Evolutionary conservation across 2,329 filamentous ascomycete species (phyloP).

Genomic region (Colletotrichum caudatum): DNA sequence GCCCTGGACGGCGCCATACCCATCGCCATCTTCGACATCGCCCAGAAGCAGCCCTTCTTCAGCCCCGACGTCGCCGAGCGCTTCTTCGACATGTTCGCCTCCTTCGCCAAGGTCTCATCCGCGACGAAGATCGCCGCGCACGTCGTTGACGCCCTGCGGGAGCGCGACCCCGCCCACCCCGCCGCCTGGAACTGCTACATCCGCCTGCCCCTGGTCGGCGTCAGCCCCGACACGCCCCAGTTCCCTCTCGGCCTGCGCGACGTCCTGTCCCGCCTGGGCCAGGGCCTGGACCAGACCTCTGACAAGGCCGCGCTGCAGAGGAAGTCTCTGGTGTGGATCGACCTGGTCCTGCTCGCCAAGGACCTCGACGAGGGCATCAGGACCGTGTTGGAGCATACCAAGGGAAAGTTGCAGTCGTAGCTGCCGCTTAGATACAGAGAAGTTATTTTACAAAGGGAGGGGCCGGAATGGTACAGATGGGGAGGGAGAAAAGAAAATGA

Average conservation of each 20-base stretch:
- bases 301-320: conserved; percentile 60
- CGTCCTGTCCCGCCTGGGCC: conserved; percentile 72
- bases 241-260: conserved; percentile 80
- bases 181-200: conserved; percentile 78
- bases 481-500: background rate
- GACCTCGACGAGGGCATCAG: conserved; percentile 68
- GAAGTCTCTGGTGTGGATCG: conserved; percentile 67
- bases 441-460: conserved; percentile 9
- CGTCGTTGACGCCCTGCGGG: conserved; percentile 74
- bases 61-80: conserved; percentile 73
- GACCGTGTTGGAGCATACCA: conserved; percentile 67
- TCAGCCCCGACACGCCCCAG: conserved; percentile 71
- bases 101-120: conserved; percentile 75
- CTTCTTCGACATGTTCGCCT: conserved; percentile 84
- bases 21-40: conserved; percentile 88
- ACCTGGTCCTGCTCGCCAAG: conserved; percentile 61
- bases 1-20: conserved; percentile 94
- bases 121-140: conserved; percentile 77
- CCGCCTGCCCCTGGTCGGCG: conserved; percentile 75
- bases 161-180: conserved; percentile 69
- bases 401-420: conserved; percentile 48
- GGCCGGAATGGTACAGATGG: conserved; percentile 1
- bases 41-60: conserved; percentile 81
- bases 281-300: conserved; percentile 57
- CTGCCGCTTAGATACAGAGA: background rate